Base-by-base conservation (phyloP, 139 green algal species). In the Haematococcus lacustris region DNA sequence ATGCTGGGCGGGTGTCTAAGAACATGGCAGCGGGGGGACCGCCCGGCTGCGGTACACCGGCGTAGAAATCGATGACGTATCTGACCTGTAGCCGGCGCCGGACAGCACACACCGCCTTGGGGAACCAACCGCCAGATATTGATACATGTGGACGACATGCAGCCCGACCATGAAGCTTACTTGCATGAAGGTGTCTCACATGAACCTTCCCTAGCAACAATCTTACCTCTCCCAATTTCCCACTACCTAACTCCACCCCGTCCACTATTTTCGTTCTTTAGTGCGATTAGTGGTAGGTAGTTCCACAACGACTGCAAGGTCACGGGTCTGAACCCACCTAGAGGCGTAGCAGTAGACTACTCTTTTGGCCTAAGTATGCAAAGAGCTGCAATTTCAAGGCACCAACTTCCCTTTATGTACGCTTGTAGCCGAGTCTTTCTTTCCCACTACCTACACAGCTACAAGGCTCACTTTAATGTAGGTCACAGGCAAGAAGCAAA, bases 61-160 rank as follows among this genome's bases (percentile, higher is more conserved):
- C 94, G 83, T 98, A 98, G 69, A 98, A 98, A 80, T 98, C 93
- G 13, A 98, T 97, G 35, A 98, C 84, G 77, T 98, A 98, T 39
- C 91, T 76, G 28, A 97, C 90, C 71, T 94, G 50, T 39, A 47
- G 35, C 51, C 3, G 47, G 2, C 57, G 69, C 34, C 66, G 34
- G 33, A 41, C 3, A 35, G 34, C 3, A 41, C 2, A 38, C 30
- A 37, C 35, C 26, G 66, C 30, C 39, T 9, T 57, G 47, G 13
- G 17, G 47, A 9, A 57, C 47, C 9, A 28, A 57, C 47, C 47
- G 21, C 17, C 47, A 57, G 53, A 4, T 63, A 30, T 63, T n/a
- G n/a, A 32, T 30, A 32, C 25, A n/a, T 26, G 53, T 4, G 21
- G 25, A 32, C n/a, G 4, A 63, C 21, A 35, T 32, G 7, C 25